Evolutionary conservation across 345 rosid genomes (phyloP).

Genomic region (Gossypium herbaceum): DNA sequence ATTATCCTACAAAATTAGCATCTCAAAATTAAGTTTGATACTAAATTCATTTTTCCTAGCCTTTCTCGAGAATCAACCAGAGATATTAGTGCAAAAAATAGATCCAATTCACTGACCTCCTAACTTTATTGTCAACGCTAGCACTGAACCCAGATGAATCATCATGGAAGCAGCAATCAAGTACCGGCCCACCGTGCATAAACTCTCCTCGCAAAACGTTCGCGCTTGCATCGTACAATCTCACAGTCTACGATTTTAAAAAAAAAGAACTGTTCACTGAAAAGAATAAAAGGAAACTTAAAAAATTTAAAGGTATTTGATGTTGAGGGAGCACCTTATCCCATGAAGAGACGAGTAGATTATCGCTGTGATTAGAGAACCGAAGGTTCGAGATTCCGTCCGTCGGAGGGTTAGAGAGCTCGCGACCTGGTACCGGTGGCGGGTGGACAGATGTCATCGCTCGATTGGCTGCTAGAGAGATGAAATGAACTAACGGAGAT

Average conservation of each 20-base stretch:
- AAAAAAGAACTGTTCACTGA: neutral
- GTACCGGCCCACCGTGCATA: slow-evolving; percentile 86
- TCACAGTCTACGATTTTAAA: slow-evolving; percentile 43
- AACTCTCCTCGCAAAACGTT: slow-evolving; percentile 77
- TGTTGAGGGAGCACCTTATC: slow-evolving; percentile 57
- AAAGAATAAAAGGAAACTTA: neutral
- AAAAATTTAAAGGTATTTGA: neutral
- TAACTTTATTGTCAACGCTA: slow-evolving; percentile 62
- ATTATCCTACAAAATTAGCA: slow-evolving; percentile 60
- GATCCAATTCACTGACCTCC: slow-evolving; percentile 42
- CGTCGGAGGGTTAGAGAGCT: slow-evolving; percentile 74
- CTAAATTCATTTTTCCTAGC: neutral
- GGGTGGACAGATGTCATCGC: slow-evolving; percentile 49
- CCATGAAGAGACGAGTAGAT: slow-evolving; percentile 95
- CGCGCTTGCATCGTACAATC: slow-evolving; percentile 78
- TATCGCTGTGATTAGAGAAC: slow-evolving; percentile 90
- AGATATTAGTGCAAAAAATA: neutral
- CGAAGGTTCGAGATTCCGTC: slow-evolving; percentile 95
- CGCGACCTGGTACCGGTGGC: slow-evolving; percentile 62
- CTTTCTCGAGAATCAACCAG: neutral
- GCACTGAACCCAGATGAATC: slow-evolving; percentile 96
- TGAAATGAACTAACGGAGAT: neutral
- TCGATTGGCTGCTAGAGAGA: slow-evolving; percentile 4
- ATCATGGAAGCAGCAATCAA: slow-evolving; percentile 96
- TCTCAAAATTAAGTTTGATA: slow-evolving; percentile 7